Evolutionary conservation across 352 stramenopile genomes (phyloP), one percentile per base, ranked within the genome.

Genomic region (Phytophthora meadii): DNA sequence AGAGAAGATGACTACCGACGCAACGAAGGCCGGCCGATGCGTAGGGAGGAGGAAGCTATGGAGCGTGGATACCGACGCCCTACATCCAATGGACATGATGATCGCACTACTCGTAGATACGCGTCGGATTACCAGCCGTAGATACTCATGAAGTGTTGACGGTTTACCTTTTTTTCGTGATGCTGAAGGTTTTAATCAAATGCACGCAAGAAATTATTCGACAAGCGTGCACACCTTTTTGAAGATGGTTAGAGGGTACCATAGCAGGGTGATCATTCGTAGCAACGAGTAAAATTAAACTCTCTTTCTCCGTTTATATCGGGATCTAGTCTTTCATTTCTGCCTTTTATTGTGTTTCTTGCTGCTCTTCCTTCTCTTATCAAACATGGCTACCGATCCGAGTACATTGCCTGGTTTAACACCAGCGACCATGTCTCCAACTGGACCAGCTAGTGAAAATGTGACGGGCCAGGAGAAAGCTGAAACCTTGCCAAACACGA

Each of bases 91-190:
- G 82, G 76, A 28, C 80, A 88, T 41, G 83, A 89, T 24, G 83
- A 89, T 52, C 81, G 81, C 52, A 77, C 65, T 51, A 77, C 68
- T 36, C 81, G 81, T 52, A 74, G 68, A 61, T 88, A 90, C 56
- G 53, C 60, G 39, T 65, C 59, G 41, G 73, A 82, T 50, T 89
- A 87, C 44, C 65, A 68, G 22, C 77, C 73, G 41, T 86, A 73
- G 61, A 74, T 8, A 24, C 39, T 28, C 19, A 27, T 19, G 19
- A 22, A 27, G 19, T 48, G 42, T 54, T 12, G 36, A 30, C 47
- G 41, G 40, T 27, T 22, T 30, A 56, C 32, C 22, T 48, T 32
- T 32, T 11, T 42, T 14, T 27, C 46, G 17, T 40, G 48, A 57
- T 57, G 40, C 40, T 61, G 46, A 52, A 54, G 44, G 9, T 45